Percentiles rank a stretch among this genome's conserved stretches.
Conservation (phyloP, 2,329 filamentous ascomycete genomes). For the Arachnopeziza araneosa region DNA sequence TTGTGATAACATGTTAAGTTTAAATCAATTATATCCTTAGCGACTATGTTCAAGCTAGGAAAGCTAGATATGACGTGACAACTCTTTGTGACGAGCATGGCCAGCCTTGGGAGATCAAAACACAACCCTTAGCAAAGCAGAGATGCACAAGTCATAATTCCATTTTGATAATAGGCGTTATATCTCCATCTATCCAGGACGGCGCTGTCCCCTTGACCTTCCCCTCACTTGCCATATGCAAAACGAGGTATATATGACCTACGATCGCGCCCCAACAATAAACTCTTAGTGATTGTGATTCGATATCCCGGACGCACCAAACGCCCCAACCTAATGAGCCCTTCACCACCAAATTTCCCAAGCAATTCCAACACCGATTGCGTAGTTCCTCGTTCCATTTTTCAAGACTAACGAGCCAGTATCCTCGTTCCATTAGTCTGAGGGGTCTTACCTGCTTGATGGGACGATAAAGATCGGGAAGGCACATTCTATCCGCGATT, state of each 20-base stretch:
- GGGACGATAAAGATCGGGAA: constrained; percentile 50
- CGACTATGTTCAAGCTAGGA: too few species aligned
- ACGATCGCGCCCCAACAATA: constrained; percentile 76
- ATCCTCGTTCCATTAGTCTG: constrained; percentile 63
- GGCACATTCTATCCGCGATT: constrained; percentile 47
- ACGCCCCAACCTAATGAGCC: constrained; percentile 64
- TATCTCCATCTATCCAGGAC: constrained; percentile 62
- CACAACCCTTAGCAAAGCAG: not conserved
- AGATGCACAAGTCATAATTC: constrained; percentile 19
- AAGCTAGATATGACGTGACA: too few species aligned
- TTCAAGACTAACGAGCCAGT: constrained; percentile 63
- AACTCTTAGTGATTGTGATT: constrained; percentile 47
- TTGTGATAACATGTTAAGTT: too few species aligned
- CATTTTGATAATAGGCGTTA: constrained; percentile 49
- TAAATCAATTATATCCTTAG: too few species aligned
- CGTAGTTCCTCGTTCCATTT: constrained; percentile 47
- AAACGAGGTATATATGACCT: constrained; percentile 66
- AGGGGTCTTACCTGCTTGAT: constrained; percentile 42
- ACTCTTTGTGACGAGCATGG: too few species aligned
- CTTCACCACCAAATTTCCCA: constrained; percentile 53
- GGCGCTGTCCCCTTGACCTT: constrained; percentile 51
- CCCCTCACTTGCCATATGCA: constrained; percentile 67
- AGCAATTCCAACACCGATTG: constrained; percentile 53
- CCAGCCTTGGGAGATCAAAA: too few species aligned
- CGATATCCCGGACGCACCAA: constrained; percentile 45